Evolutionary conservation across 176 grass and related monocot species (phyloP).

Genomic region (Thalia dealbata): DNA sequence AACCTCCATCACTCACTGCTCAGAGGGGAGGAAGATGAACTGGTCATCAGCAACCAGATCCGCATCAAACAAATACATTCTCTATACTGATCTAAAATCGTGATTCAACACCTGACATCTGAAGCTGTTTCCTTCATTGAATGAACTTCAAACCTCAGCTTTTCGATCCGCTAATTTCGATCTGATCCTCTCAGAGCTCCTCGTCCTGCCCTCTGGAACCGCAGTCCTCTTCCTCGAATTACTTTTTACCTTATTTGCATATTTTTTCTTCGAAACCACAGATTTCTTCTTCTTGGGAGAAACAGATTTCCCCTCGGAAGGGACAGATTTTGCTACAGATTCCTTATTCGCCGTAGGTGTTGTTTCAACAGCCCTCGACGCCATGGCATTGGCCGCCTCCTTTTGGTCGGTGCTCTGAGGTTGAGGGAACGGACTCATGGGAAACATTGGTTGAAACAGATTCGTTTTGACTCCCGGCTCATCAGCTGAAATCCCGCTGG

Average conservation of each 20-base stretch:
- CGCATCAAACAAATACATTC: neutral
- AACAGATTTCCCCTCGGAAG: too few relatives aligned
- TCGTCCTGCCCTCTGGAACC: neutral
- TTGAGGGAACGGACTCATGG: conserved; percentile 1
- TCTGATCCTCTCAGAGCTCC: neutral
- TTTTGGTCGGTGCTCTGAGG: conserved; percentile 7
- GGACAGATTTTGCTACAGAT: too few relatives aligned
- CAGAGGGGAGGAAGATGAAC: neutral
- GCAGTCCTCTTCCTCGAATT: neutral
- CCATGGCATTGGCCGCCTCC: neutral
- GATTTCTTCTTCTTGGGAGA: neutral
- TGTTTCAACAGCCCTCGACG: neutral
- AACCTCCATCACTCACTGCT: neutral
- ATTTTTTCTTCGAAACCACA: neutral
- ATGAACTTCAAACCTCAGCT: neutral
- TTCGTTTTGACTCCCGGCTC: conserved; percentile 43
- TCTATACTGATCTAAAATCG: too few relatives aligned
- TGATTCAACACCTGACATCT: neutral
- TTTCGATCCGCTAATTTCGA: neutral
- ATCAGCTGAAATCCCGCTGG: conserved; percentile 1
- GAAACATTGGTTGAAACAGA: conserved; percentile 16
- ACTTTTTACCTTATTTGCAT: neutral
- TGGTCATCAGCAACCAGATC: neutral
- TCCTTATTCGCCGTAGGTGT: too few relatives aligned
- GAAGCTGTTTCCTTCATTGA: neutral